Evolutionary conservation across 2,329 filamentous ascomycete species (phyloP), one percentile per base, ranked within the genome.

Genomic region (Xylariaceae sp.): DNA sequence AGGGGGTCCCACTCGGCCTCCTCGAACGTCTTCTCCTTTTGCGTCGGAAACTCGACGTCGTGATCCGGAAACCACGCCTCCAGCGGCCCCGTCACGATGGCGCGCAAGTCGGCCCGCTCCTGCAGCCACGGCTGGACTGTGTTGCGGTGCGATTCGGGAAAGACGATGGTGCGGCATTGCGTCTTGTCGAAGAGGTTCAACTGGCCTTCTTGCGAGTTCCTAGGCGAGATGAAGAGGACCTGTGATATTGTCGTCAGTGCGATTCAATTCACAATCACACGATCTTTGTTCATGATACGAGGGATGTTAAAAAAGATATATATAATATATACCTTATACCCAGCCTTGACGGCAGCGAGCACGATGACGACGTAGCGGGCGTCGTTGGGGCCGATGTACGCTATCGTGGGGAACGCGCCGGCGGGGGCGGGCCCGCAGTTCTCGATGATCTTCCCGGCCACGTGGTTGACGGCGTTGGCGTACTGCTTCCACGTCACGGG

Each of bases 191-290:
- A 66, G 1, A 73, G 59, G 24, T 63, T 65, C 11, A 69, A 40
- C 42, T 72, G 67, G 3, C 60, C 68, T 31, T 70, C 68, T 5
- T 58, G 54, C 2, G 65, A 64, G 44, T 72, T 73, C 2, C 69
- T 62, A 0, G 66, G 61, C 13, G 68, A 72, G 29, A 70, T 63
- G 28, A 69, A 63, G 5, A 72, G 55, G 3, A 63, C 60, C 59
- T 66, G n/a, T n/a, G n/a, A n/a, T n/a, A n/a, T n/a, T n/a, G n/a
- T n/a, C n/a, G n/a, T n/a, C n/a, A n/a, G n/a, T n/a, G n/a, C n/a
- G n/a, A n/a, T n/a, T n/a, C n/a, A n/a, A n/a, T n/a, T n/a, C n/a
- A n/a, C n/a, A n/a, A n/a, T n/a, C n/a, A n/a, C n/a, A n/a, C n/a
- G n/a, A n/a, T n/a, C n/a, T n/a, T n/a, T n/a, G n/a, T n/a, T n/a